phyloP scores from a whole-genome alignment of 2,329 filamentous ascomycete genomes.

The Dothiorella sarmentorum region DNA sequence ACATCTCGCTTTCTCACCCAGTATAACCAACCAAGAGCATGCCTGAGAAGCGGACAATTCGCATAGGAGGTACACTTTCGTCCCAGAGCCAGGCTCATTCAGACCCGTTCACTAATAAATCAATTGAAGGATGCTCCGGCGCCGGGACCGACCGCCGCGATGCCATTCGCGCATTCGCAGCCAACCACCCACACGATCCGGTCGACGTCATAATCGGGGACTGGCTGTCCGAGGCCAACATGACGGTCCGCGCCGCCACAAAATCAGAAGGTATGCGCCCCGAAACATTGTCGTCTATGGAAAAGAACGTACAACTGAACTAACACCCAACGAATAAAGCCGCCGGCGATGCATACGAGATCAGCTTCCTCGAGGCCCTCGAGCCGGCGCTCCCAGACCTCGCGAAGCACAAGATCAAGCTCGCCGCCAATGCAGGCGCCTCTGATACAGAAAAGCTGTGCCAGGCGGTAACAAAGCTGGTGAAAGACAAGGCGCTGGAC shows the following conservation, averaged over 20 bases:
- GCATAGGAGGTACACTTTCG: constrained; percentile 2
- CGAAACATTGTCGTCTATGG: not conserved
- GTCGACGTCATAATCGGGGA: constrained; percentile 34
- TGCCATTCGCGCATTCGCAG: constrained; percentile 31
- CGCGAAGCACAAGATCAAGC: constrained; percentile 31
- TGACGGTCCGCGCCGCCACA: constrained; percentile 28
- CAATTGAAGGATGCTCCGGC: constrained; percentile 29
- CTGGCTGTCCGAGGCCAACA: constrained; percentile 34
- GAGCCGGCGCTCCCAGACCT: constrained; percentile 38
- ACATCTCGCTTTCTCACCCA: too few relatives aligned
- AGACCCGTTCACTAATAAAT: not conserved
- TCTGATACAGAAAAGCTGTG: constrained; percentile 30
- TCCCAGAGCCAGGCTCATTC: too few relatives aligned
- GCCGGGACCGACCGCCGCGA: constrained; percentile 32
- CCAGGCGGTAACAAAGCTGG: constrained; percentile 27
- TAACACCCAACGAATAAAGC: constrained; percentile 18
- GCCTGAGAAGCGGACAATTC: not conserved
- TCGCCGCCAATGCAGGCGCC: constrained; percentile 35
- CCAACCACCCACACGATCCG: constrained; percentile 28
- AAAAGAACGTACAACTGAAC: too few relatives aligned
- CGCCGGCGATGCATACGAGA: constrained; percentile 46
- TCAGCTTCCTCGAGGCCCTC: constrained; percentile 51
- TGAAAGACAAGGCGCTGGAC: constrained; percentile 24
- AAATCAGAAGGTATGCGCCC: constrained; percentile 25
- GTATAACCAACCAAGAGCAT: not conserved